Evolutionary conservation across 164 flowering plant genomes (phyloP).

Genomic region (Echeveria elegans): DNA sequence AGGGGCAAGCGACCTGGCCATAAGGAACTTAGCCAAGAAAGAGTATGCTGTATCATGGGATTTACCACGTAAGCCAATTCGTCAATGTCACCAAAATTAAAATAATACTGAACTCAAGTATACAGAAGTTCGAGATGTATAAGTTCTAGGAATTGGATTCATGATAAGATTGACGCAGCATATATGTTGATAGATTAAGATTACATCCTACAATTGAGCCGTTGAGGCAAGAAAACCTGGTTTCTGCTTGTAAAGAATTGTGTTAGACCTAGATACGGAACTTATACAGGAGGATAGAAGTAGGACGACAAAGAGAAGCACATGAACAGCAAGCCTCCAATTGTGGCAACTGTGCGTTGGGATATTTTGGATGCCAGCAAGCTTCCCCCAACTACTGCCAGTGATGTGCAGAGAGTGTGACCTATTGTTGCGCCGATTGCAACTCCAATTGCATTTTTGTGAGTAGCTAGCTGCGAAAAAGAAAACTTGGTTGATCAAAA

Average conservation of each 20-base stretch:
- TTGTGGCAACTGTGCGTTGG: conserved; percentile 83
- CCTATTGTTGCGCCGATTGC: conserved; percentile 90
- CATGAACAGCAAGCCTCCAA: conserved; percentile 92
- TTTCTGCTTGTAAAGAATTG: conserved; percentile 17
- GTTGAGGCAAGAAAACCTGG: background rate
- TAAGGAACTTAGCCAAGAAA: no score
- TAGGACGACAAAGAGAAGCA: conserved; percentile 89
- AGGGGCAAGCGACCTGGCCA: no score
- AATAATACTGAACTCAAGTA: no score
- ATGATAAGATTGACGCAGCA: no score
- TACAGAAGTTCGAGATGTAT: no score
- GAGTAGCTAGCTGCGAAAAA: conserved; percentile 78
- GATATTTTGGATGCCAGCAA: conserved; percentile 96
- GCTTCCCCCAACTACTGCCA: conserved; percentile 99
- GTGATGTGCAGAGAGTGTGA: conserved; percentile 87
- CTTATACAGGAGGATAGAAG: conserved; percentile 88
- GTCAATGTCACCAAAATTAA: no score
- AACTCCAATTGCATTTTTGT: conserved; percentile 94
- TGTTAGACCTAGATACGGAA: conserved; percentile 12
- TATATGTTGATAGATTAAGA: background rate
- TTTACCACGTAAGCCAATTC: no score
- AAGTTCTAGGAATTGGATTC: no score
- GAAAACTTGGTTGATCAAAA: background rate
- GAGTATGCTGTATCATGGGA: no score
- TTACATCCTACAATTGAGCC: background rate